Conservation (phyloP, 768 basidiomycete genomes). For the Russula earlei region DNA sequence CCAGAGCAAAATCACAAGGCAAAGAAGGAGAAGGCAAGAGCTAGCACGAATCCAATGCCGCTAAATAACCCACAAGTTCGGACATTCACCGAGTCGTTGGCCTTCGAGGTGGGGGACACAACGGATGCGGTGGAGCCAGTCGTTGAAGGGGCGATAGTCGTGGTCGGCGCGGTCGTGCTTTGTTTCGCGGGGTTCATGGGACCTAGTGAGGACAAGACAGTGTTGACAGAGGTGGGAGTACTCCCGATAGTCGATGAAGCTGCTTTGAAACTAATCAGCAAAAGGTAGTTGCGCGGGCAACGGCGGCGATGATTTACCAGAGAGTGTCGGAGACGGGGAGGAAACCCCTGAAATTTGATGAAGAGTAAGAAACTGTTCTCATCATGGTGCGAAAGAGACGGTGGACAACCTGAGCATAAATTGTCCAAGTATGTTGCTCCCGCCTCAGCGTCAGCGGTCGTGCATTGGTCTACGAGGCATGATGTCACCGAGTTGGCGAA, state of each 20-base stretch:
- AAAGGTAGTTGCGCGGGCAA: too few species aligned
- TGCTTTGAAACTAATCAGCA: neutral
- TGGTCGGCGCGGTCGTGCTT: neutral
- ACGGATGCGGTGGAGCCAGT: neutral
- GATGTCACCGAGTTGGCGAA: neutral
- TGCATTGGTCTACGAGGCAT: neutral
- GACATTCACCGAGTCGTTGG: neutral
- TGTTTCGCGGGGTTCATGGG: neutral
- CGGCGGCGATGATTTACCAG: neutral
- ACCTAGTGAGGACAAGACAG: too few species aligned
- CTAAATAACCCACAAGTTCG: neutral
- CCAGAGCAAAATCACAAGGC: neutral
- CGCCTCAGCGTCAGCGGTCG: neutral
- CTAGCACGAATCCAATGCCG: neutral
- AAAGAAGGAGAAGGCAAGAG: neutral
- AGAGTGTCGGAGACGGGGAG: neutral
- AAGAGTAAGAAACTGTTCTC: too few species aligned
- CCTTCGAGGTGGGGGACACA: neutral
- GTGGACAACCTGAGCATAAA: neutral
- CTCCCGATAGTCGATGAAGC: too few species aligned
- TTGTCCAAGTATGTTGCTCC: neutral
- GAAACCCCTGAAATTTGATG: neutral
- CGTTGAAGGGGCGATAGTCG: neutral
- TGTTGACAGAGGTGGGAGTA: neutral
- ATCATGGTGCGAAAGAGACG: too few species aligned